phyloP scores from a whole-genome alignment of 306 rosid species.

The Dalbergia cultrata region DNA sequence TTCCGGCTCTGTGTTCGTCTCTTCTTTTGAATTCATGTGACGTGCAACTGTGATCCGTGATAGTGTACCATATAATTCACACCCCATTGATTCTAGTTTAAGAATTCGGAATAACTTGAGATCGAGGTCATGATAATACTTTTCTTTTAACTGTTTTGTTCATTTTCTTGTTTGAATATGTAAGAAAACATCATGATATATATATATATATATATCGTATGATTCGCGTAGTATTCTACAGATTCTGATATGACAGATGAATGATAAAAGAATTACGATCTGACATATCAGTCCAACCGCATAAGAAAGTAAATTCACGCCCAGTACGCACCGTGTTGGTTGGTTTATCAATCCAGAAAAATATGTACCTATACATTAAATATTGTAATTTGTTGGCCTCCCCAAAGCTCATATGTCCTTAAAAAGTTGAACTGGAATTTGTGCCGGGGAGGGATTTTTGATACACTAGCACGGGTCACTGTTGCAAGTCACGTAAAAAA shows the following conservation, averaged over 20 bases:
- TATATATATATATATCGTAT: no score
- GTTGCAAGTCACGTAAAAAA: conserved; percentile 43
- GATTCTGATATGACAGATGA: background rate
- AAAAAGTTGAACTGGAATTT: conserved; percentile 1
- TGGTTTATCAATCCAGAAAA: background rate
- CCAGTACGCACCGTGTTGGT: background rate
- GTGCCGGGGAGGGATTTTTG: conserved; percentile 29
- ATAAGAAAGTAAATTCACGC: background rate
- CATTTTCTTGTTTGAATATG: background rate
- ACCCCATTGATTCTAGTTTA: conserved; percentile 18
- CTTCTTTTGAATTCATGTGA: conserved; percentile 38
- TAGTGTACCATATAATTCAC: conserved; percentile 47
- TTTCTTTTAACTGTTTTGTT: background rate
- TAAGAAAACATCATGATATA: background rate
- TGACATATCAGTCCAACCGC: background rate
- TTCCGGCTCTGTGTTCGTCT: background rate
- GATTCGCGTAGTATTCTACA: background rate
- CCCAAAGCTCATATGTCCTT: background rate
- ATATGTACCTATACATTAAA: background rate
- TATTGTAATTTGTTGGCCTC: background rate
- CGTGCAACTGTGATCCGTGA: conserved; percentile 47
- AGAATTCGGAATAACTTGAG: background rate
- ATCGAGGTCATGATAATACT: no score
- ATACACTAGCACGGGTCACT: conserved; percentile 63
- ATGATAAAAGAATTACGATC: background rate